Percentiles rank a stretch among this genome's conserved stretches.
These are phyloP conservation scores for Staphylotrichum longicolle DNA, from an alignment of 495 filamentous ascomycete genomes.

Conservation along the genomic window DNA sequence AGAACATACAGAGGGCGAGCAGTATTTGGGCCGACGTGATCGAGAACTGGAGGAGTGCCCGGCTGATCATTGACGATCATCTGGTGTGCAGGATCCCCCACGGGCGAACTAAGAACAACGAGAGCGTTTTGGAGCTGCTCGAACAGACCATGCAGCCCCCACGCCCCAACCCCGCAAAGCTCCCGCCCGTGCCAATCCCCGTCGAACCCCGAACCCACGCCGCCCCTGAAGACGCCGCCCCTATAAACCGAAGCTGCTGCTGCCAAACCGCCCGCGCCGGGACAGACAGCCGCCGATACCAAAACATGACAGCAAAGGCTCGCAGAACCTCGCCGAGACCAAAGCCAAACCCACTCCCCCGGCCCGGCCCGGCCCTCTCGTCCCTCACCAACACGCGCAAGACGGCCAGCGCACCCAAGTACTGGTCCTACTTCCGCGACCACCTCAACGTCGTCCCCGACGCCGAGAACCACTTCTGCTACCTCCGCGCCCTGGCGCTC, in stretches of 20 bases:
- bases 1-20: slow-evolving; percentile 55
- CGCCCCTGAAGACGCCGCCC: slow-evolving; percentile 3
- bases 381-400: slow-evolving; percentile 54
- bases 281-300: neutral
- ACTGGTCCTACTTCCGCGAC: slow-evolving; percentile 71
- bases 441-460: slow-evolving; percentile 63
- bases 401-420: slow-evolving; percentile 53
- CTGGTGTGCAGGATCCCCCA: slow-evolving; percentile 63
- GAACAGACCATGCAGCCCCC: slow-evolving; percentile 76
- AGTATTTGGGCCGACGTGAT: slow-evolving; percentile 78
- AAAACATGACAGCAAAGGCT: neutral
- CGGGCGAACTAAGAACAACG: slow-evolving; percentile 55
- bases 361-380: slow-evolving; percentile 61
- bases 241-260: neutral
- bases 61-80: slow-evolving; percentile 66
- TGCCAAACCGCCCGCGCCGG: neutral
- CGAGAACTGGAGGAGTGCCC: slow-evolving; percentile 65
- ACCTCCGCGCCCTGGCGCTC: slow-evolving; percentile 64
- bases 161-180: slow-evolving; percentile 22
- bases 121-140: slow-evolving; percentile 68
- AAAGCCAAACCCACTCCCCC: neutral
- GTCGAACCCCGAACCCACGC: no score
- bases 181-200: slow-evolving; percentile 10
- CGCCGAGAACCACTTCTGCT: slow-evolving; percentile 59
- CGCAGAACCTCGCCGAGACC: neutral